Evolutionary conservation across 1,139 yeast genomes (phyloP), one percentile per base, ranked within the genome.

Genomic region (Pichia sp.): DNA sequence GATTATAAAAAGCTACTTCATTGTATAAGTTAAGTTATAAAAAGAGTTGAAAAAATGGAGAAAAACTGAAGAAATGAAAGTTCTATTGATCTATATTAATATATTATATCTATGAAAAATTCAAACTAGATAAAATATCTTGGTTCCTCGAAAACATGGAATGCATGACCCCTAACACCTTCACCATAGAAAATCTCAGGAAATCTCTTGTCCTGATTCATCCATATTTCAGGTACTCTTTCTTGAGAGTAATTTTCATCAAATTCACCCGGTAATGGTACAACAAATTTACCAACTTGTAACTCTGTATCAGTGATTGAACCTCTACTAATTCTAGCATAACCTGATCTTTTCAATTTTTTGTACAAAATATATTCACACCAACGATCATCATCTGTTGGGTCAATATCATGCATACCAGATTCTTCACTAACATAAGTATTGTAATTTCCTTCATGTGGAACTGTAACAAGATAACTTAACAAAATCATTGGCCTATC

Each of bases 361-460:
- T 91, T 84, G 72, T 83, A 91, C 51, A 91, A 67, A 48, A 91
- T 88, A 64, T 91, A 91, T 64, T 91, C 95, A 66, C 98, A 91
- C 98, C 98, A 91, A 66, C 98, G 77, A 59, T 91, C 98, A 83
- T 93, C 85, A 60, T 91, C 98, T 10, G 83, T 70, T 39, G 89
- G 81, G 59, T 91, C 98, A 51, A 91, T 88, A 61, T 91, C 98
- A 53, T 80, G 77, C 91, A 91, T 85, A 35, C 95, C 82, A 2
- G 93, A 79, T 51, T 68, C 63, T 40, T 82, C 83, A 54, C 95
- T 80, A 15, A 89, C 95, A 61, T 86, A 88, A 2, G 89, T 88
- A 62, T 85, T 79, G 67, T 91, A 91, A 63, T 91, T 89, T 14
- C 96, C 97, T 58, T 82, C 74, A 28, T 75, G 67, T 15, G 97